Conservation (phyloP, 192 early-diverging fungal species). For the Rhizophagus clarus region DNA sequence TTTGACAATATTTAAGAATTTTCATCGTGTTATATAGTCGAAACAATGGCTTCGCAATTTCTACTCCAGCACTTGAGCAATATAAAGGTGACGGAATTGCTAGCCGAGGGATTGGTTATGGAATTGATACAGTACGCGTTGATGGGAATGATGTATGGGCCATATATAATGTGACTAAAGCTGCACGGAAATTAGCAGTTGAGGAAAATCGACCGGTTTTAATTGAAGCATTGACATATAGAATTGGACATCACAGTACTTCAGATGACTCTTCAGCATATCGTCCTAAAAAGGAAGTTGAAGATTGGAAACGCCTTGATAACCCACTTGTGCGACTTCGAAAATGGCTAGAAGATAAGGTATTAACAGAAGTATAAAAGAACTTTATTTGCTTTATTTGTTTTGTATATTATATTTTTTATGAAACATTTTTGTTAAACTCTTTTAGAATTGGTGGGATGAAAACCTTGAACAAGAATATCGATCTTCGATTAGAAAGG, state of each 20-base stretch:
- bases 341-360: conserved; percentile 81
- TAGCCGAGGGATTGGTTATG: conserved; percentile 92
- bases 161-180: conserved; percentile 89
- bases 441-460: conserved; percentile 72
- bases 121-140: conserved; percentile 95
- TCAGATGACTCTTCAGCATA: conserved; percentile 98
- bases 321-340: conserved; percentile 89
- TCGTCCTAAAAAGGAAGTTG: conserved; percentile 88
- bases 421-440: not conserved
- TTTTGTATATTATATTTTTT: not conserved
- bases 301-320: conserved; percentile 84
- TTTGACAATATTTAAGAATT: not conserved
- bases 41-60: conserved; percentile 99
- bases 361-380: not conserved
- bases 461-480: conserved; percentile 69
- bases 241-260: conserved; percentile 95
- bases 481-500: conserved; percentile 63
- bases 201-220: conserved; percentile 85
- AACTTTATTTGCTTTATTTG: not conserved
- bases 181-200: conserved; percentile 82
- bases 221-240: conserved; percentile 98
- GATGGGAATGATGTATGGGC: conserved; percentile 99
- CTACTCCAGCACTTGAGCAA: conserved; percentile 92
- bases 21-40: conserved; percentile 56
- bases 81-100: conserved; percentile 98